Conservation (phyloP, 2,329 filamentous ascomycete genomes). For the Penicillium sp. region DNA sequence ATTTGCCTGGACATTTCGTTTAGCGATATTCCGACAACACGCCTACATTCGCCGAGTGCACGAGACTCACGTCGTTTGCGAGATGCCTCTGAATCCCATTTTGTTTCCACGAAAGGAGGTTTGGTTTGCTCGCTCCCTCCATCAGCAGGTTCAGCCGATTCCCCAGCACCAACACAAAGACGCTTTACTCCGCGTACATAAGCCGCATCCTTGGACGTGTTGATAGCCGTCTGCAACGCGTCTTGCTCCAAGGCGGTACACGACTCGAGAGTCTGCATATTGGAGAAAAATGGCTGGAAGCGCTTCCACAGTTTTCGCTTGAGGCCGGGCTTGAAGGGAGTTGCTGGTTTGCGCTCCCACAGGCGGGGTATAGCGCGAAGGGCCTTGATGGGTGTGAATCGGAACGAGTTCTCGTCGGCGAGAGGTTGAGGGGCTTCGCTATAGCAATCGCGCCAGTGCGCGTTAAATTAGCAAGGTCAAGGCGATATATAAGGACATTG, state of each 20-base stretch:
- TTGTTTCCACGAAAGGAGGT: conserved; percentile 44
- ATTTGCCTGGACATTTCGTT: conserved; percentile 18
- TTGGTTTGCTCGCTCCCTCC: conserved; percentile 24
- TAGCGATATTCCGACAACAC: neutral
- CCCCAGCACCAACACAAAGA: conserved; percentile 28
- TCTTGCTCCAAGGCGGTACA: conserved; percentile 24
- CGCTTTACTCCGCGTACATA: conserved; percentile 41
- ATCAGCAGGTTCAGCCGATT: conserved; percentile 8
- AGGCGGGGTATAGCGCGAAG: conserved; percentile 38
- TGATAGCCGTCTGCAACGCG: conserved; percentile 37
- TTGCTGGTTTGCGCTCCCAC: conserved; percentile 50
- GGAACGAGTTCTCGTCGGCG: conserved; percentile 30
- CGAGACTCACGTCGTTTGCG: conserved; percentile 34
- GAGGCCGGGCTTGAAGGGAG: conserved; percentile 40
- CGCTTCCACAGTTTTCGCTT: conserved; percentile 51
- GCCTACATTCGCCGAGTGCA: neutral
- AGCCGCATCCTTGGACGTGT: conserved; percentile 27
- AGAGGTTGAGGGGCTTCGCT: conserved; percentile 13
- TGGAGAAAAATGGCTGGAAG: conserved; percentile 39
- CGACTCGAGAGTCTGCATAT: conserved; percentile 34
- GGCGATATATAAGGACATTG: neutral
- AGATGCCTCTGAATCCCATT: conserved; percentile 39
- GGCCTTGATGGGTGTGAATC: conserved; percentile 46
- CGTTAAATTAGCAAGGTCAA: conserved; percentile 15
- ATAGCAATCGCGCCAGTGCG: conserved; percentile 3